phyloP scores from a whole-genome alignment of 345 rosid species.

The Pseudoturritis turrita region DNA sequence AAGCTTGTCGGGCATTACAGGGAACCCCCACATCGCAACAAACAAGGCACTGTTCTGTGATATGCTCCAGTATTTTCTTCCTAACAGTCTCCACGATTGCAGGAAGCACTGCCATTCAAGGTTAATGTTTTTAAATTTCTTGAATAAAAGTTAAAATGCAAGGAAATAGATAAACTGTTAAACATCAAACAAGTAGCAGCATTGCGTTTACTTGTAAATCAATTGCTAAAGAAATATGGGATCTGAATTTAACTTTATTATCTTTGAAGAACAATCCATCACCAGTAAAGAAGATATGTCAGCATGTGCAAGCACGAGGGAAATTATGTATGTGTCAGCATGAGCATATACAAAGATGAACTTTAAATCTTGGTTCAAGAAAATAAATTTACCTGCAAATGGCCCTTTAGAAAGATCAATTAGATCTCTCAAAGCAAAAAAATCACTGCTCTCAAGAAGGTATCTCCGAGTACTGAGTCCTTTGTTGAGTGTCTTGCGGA shows the following conservation, averaged over 20 bases:
- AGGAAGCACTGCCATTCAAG: slow-evolving; percentile 60
- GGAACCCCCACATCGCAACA: slow-evolving; percentile 96
- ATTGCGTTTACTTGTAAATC: neutral
- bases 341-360: neutral
- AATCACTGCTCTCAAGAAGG: slow-evolving; percentile 88
- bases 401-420: slow-evolving; percentile 97
- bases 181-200: neutral
- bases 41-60: slow-evolving; percentile 76
- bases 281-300: neutral
- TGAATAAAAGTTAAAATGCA: neutral
- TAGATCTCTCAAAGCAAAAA: slow-evolving; percentile 86
- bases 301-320: neutral
- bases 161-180: neutral
- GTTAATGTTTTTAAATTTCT: slow-evolving; percentile 15
- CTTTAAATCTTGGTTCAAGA: neutral
- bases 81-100: slow-evolving; percentile 75
- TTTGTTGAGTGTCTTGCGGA: slow-evolving; percentile 65
- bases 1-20: slow-evolving; percentile 83
- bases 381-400: slow-evolving; percentile 69
- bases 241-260: neutral
- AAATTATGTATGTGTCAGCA: neutral
- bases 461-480: slow-evolving; percentile 90
- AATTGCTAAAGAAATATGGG: slow-evolving; percentile 1
- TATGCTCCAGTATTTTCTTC: slow-evolving; percentile 78
- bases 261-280: neutral